Evolutionary conservation across 805 yeast species (phyloP).

Genomic region (Candida awuae): DNA sequence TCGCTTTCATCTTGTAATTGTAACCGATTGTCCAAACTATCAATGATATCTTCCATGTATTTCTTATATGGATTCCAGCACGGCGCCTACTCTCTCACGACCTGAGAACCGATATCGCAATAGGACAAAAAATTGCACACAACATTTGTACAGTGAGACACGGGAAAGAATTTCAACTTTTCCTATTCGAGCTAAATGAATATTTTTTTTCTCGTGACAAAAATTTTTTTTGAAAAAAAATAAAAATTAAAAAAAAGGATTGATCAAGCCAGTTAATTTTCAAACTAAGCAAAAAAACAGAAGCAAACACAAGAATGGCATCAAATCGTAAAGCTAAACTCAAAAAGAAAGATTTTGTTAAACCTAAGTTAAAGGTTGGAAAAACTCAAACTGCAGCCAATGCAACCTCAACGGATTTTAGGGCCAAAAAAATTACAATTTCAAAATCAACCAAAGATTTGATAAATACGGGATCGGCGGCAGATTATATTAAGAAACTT

Average conservation of each 20-base stretch:
- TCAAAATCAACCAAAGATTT: constrained; percentile 27
- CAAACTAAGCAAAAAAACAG: too few relatives aligned
- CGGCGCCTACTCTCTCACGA: too few relatives aligned
- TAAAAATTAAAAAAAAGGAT: too few relatives aligned
- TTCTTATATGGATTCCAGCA: too few relatives aligned
- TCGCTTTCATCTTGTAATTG: background rate
- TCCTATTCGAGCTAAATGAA: too few relatives aligned
- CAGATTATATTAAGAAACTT: constrained; percentile 44
- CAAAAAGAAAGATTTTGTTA: constrained; percentile 67
- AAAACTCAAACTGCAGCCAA: constrained; percentile 58
- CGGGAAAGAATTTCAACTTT: too few relatives aligned
- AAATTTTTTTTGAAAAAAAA: background rate
- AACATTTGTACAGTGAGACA: too few relatives aligned
- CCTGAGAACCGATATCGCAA: too few relatives aligned
- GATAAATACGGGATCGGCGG: background rate
- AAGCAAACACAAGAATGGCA: constrained; percentile 29
- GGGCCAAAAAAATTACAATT: constrained; percentile 43
- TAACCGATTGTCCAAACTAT: background rate
- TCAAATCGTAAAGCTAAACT: constrained; percentile 52
- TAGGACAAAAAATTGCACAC: too few relatives aligned
- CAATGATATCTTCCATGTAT: background rate
- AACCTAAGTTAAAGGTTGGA: constrained; percentile 81
- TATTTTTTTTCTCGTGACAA: too few relatives aligned
- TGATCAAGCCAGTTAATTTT: too few relatives aligned
- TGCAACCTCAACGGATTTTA: constrained; percentile 79